Conservation (phyloP, 73 alveolate species). For the Paramecium pentaurelia region DNA sequence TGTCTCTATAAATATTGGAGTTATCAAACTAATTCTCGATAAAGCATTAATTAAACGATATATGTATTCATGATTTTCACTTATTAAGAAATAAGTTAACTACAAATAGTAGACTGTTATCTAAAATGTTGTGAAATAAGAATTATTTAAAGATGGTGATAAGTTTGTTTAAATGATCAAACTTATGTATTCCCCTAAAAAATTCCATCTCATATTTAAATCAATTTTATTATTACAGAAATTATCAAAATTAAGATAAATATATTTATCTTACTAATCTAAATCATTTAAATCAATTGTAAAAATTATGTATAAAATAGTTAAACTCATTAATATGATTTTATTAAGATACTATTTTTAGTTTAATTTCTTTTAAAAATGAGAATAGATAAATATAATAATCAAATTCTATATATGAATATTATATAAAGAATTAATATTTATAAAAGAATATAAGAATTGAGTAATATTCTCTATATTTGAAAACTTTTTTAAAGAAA, state of each 20-base stretch:
- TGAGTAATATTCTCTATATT: too few relatives aligned
- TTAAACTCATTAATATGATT: neutral
- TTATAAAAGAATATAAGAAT: too few relatives aligned
- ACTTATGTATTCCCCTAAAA: neutral
- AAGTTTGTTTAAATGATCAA: neutral
- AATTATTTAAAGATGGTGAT: neutral
- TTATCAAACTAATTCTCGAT: neutral
- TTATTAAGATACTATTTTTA: too few relatives aligned
- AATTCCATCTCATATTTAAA: neutral
- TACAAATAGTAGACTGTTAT: neutral
- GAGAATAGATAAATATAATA: neutral
- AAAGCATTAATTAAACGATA: neutral
- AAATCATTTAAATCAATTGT: neutral
- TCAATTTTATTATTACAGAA: neutral
- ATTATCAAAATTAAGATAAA: neutral
- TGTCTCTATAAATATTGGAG: conserved; percentile 1
- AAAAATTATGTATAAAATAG: neutral
- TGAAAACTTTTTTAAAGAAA: too few relatives aligned
- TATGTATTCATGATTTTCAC: neutral
- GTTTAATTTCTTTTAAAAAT: neutral
- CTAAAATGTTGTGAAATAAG: neutral
- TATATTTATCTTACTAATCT: neutral
- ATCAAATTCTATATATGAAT: neutral
- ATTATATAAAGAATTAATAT: too few relatives aligned
- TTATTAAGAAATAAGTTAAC: neutral